Evolutionary conservation across 257 asterid species (phyloP), one percentile per base, ranked within the genome.

Genomic region (Pogostemon cablin): DNA sequence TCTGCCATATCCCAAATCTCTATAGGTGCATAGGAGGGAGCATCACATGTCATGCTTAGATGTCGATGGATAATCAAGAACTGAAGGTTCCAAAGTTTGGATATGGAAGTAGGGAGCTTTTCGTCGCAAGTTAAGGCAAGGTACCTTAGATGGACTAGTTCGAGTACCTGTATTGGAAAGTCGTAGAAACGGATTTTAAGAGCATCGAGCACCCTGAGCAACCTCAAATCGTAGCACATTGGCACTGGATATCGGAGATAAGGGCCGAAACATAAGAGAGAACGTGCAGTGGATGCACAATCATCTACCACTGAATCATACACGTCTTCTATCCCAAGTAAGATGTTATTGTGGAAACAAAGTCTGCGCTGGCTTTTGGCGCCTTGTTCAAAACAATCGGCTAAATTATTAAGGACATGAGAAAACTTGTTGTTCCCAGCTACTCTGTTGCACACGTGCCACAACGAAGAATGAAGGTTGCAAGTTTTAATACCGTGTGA

Each of bases 1-100:
- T 76, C 54, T 38, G 39, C 7, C 76, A 76, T 42, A 7, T 69
- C 42, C 76, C 75, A 69, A 4, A 76, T 47, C n/a, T 53, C 74
- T n/a, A 6, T 15, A 48, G 74, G 70, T 34, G 61, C 34, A 40
- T 2, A 25, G 4, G 15, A 5, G 3, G 43, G 6, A 3, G 8
- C 74, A 9, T 7, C 67, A 2, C 20, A 10, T 49, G 2, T 12
- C 43, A 60, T 48, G 53, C 43, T 15, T 34, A 59, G 9, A 71
- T 60, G 3, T 71, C 15, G 75, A 59, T 4, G 0, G 34, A 60
- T 67, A 37, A 71, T 60, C 43, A 71, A 60, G 75, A 35, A 61
- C 35, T 69, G 66, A 42, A 70, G 67, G n/a, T 4, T 58, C 34
- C 67, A 58, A 42, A 57, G 75, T 12, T 70, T 63, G 49, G 68